Evolutionary conservation across 805 yeast genomes (phyloP).

Genomic region (Lachancea kluyveri): DNA sequence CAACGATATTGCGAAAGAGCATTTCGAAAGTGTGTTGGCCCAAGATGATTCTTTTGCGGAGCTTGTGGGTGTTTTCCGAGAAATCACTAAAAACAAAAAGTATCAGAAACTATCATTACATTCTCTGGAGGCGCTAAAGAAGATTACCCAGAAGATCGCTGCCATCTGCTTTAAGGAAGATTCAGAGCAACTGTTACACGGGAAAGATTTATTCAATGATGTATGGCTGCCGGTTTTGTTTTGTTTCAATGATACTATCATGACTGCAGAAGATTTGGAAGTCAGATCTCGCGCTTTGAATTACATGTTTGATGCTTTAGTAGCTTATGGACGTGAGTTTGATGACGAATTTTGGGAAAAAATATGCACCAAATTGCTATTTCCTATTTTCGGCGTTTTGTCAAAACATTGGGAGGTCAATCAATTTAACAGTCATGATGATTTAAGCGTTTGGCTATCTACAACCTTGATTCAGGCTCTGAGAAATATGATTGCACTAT

Average conservation of each 20-base stretch:
- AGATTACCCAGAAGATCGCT: slow-evolving; percentile 55
- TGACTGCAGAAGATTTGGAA: slow-evolving; percentile 91
- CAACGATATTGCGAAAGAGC: slow-evolving; percentile 52
- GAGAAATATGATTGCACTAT: slow-evolving; percentile 76
- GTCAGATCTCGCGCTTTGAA: slow-evolving; percentile 86
- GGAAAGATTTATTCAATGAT: slow-evolving; percentile 42
- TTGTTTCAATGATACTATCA: slow-evolving; percentile 81
- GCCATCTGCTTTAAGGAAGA: slow-evolving; percentile 31
- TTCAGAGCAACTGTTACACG: slow-evolving; percentile 22
- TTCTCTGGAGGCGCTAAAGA: slow-evolving; percentile 67
- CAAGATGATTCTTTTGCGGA: slow-evolving; percentile 62
- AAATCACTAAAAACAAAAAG: slow-evolving; percentile 74
- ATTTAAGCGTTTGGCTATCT: slow-evolving; percentile 90
- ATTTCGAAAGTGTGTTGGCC: slow-evolving; percentile 53
- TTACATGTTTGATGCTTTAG: slow-evolving; percentile 73
- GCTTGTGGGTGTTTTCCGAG: slow-evolving; percentile 69
- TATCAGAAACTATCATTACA: slow-evolving; percentile 78
- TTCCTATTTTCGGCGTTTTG: slow-evolving; percentile 85
- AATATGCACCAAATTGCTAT: slow-evolving; percentile 68
- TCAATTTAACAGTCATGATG: slow-evolving; percentile 68
- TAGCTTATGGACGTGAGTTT: slow-evolving; percentile 73
- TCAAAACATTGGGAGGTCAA: slow-evolving; percentile 69
- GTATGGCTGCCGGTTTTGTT: slow-evolving; percentile 84
- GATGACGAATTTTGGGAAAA: slow-evolving; percentile 74
- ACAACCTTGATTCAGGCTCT: slow-evolving; percentile 95